Base-by-base conservation (phyloP, 208 protist species). In the Leishmania martiniquensis region DNA sequence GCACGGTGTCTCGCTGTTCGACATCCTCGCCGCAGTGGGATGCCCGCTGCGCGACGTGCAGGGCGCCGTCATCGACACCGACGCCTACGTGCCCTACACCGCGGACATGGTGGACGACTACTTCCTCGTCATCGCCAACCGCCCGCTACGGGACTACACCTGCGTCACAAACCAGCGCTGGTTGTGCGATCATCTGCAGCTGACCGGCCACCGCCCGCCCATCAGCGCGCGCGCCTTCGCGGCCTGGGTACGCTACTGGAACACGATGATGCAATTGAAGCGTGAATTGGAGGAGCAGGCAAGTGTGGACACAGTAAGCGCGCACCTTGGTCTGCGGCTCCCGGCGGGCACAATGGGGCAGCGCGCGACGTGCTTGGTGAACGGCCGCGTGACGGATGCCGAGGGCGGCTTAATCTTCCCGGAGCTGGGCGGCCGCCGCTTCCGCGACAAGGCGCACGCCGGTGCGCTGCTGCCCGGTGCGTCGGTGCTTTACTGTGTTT, bases 211-310 rank as follows among this genome's bases (percentile, higher is more conserved):
- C 71, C 34, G 34, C 62, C 39, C 70, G 44, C 57, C 62, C 59
- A 76, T 72, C 57, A 39, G 37, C 49, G 44, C 25, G 34, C 7
- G 45, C 37, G 77, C 77, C 62, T 81, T 81, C 39, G 70, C 69
- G n/a, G 77, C 77, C 44, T 81, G 77, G 77, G 77, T 81, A 52
- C 69, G 70, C 70, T 81, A 81, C 77, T 81, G 77, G 70, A 55
- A 70, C 77, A 29, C 77, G 20, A 73, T 82, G 63, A 17, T 52
- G 52, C 70, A 77, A 20, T 72, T 82, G 51, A 72, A 72, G 52
- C 20, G 67, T 34, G 63, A 67, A 67, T 72, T 77, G 49, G 29
- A 59, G 52, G 34, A 62, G n/a, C 60, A 66, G 37, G 44, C 44
- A 0, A 59, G 1, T 49, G 55, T 67, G 6, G 77, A 82, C 63